Evolutionary conservation across 2,329 filamentous ascomycete species (phyloP).

Genomic region (Cryphonectria carpinicola): DNA sequence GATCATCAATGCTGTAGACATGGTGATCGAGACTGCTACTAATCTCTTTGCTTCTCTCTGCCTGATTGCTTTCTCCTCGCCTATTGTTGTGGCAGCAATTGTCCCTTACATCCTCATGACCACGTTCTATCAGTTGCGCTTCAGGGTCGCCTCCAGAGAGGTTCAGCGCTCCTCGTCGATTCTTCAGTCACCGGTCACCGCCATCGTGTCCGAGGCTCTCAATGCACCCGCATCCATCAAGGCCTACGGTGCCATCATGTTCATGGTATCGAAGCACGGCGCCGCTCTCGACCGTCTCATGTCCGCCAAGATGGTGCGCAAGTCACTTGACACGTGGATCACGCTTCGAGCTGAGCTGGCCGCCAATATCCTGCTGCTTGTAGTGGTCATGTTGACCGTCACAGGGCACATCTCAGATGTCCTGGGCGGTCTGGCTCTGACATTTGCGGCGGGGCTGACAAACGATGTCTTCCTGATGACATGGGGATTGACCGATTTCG

Average conservation of each 20-base stretch:
- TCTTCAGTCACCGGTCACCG: constrained; percentile 14
- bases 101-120: constrained; percentile 10
- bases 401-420: constrained; percentile 5
- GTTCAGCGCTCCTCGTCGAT: constrained; percentile 15
- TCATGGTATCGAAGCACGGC: constrained; percentile 16
- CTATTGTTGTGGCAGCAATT: constrained; percentile 2
- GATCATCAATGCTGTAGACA: constrained; percentile 14
- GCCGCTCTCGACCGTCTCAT: constrained; percentile 10
- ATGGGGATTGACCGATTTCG: constrained; percentile 14
- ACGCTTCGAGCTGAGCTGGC: constrained; percentile 11
- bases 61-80: constrained; percentile 13
- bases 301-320: constrained; percentile 16
- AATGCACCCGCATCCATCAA: constrained; percentile 15
- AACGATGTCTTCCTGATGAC: constrained; percentile 17
- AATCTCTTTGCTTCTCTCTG: constrained; percentile 15
- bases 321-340: constrained; percentile 21
- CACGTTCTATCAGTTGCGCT: constrained; percentile 10
- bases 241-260: constrained; percentile 11
- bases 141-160: constrained; percentile 4
- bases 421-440: constrained; percentile 13
- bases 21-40: not conserved
- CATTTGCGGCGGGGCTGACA: constrained; percentile 7
- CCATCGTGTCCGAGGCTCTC: constrained; percentile 15
- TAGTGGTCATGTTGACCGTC: constrained; percentile 7
- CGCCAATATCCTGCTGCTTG: constrained; percentile 8